Conservation (phyloP, 768 basidiomycete species). For the Amanita rimosa region DNA sequence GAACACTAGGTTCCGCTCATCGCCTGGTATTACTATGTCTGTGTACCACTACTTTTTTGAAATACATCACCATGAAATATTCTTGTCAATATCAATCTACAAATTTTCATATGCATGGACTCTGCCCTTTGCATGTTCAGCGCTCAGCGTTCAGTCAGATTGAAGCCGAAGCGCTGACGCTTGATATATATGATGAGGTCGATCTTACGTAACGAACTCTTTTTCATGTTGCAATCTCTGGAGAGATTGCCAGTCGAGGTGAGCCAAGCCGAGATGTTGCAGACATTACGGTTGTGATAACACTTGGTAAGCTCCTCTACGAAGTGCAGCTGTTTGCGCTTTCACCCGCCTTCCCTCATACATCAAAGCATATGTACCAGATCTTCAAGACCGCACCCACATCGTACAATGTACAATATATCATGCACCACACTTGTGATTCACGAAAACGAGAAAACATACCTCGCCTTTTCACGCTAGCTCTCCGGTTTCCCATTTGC, state of each 20-base stretch:
- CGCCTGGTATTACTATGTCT: too few species aligned
- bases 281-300: constrained; percentile 6
- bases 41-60: too few species aligned
- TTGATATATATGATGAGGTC: too few species aligned
- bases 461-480: constrained; percentile 29
- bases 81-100: too few species aligned
- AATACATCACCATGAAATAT: too few species aligned
- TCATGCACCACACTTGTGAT: constrained; percentile 24
- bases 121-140: too few species aligned
- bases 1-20: too few species aligned
- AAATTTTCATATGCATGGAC: too few species aligned
- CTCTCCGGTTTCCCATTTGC: constrained; percentile 54
- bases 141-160: too few species aligned
- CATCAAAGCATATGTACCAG: constrained; percentile 39
- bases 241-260: constrained; percentile 6
- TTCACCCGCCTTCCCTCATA: constrained; percentile 50
- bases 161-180: too few species aligned
- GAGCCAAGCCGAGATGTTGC: neutral
- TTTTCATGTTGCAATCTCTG: neutral
- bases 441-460: constrained; percentile 11
- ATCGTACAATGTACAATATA: constrained; percentile 56
- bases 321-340: constrained; percentile 65
- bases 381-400: constrained; percentile 47
- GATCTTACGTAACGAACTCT: neutral
- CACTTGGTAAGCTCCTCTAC: constrained; percentile 50